phyloP scores from a whole-genome alignment of 1,284 basidiomycete genomes.

The Rhodotorula sp. region DNA sequence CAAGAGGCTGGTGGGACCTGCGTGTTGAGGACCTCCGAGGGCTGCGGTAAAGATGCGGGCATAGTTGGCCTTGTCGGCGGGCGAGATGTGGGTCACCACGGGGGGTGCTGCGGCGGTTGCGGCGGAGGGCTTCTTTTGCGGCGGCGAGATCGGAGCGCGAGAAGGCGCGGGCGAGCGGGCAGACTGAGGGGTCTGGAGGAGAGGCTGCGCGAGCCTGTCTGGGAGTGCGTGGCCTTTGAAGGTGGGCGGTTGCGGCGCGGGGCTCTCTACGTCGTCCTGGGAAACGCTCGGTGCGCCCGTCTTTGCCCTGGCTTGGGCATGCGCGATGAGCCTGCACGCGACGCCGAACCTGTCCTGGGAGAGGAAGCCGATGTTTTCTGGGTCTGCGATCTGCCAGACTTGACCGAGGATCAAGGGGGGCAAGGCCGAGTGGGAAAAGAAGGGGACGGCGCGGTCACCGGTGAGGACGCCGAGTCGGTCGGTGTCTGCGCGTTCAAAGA shows the following conservation, averaged over 20 bases:
- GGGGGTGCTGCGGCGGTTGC: conserved; percentile 64
- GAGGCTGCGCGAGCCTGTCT: conserved; percentile 43
- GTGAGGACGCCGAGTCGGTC: conserved; percentile 45
- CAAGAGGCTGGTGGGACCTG: conserved; percentile 68
- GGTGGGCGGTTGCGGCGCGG: conserved; percentile 63
- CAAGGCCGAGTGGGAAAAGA: conserved; percentile 52
- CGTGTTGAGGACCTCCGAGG: conserved; percentile 47
- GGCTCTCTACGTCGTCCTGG: conserved; percentile 51
- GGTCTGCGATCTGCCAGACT: conserved; percentile 91
- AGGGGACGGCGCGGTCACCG: conserved; percentile 46
- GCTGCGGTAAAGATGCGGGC: conserved; percentile 70
- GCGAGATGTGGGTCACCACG: conserved; percentile 54
- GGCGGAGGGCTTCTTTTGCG: conserved; percentile 39
- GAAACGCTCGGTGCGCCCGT: conserved; percentile 61
- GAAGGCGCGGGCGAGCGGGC: conserved; percentile 21
- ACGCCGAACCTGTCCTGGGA: conserved; percentile 79
- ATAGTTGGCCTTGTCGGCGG: conserved; percentile 80
- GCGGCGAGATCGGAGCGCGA: conserved; percentile 14
- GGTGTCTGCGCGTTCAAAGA: conserved; percentile 41
- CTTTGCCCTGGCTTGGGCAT: conserved; percentile 80
- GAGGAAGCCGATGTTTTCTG: conserved; percentile 87
- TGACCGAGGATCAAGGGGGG: conserved; percentile 76
- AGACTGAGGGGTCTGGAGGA: conserved; percentile 52
- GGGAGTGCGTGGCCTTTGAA: conserved; percentile 69
- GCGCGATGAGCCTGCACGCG: conserved; percentile 84